Conservation (phyloP, 495 filamentous ascomycete species). For the Aspergillus avenaceus region DNA sequence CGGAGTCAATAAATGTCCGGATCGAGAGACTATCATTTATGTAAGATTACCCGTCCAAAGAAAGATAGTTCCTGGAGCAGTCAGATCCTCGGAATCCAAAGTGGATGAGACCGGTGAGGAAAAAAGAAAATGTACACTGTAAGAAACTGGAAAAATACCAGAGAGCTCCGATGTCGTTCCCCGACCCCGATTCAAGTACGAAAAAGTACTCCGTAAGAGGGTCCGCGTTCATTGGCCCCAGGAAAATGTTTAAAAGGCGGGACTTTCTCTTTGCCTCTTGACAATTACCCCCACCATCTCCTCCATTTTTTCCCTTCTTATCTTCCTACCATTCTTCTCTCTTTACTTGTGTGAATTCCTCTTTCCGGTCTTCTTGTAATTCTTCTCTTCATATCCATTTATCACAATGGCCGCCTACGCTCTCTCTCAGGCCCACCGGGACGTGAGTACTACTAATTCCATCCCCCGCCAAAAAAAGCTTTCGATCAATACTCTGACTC, state of each 20-base stretch:
- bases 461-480: too few species aligned
- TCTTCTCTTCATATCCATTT: conserved; percentile 11
- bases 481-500: conserved; percentile 48
- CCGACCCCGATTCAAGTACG: conserved; percentile 1
- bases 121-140: too few species aligned
- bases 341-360: conserved; percentile 3
- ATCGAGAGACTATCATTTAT: too few species aligned
- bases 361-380: conserved; percentile 14
- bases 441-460: conserved; percentile 62
- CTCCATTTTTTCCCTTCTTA: conserved; percentile 6
- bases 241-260: conserved; percentile 4
- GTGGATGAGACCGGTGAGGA: too few species aligned
- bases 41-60: too few species aligned
- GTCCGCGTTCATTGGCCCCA: background rate
- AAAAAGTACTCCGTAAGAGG: background rate
- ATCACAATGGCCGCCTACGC: conserved; percentile 68
- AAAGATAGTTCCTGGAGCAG: too few species aligned
- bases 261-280: conserved; percentile 16
- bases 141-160: background rate
- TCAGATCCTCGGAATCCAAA: too few species aligned
- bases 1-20: too few species aligned
- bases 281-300: conserved; percentile 5
- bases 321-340: conserved; percentile 1
- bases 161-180: conserved; percentile 16
- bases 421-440: conserved; percentile 82